These are phyloP conservation scores for Nematodospora valgi DNA, from an alignment of 805 yeast genomes.

Conservation along the genomic window DNA sequence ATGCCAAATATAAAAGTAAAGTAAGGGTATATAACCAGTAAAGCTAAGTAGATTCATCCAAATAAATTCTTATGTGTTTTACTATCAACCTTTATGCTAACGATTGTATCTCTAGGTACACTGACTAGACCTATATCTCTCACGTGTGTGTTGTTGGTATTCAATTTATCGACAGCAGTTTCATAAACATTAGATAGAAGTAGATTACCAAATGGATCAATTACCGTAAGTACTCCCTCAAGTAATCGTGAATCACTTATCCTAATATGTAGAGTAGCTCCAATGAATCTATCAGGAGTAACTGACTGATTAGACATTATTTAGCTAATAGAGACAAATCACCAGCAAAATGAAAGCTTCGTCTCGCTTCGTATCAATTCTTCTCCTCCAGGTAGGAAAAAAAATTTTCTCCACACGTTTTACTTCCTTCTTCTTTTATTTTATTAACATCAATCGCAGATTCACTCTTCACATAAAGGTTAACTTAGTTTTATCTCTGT, in stretches of 20 bases:
- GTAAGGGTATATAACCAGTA: no score
- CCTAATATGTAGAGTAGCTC: slow-evolving; percentile 23
- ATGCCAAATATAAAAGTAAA: no score
- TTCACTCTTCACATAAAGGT: slow-evolving; percentile 26
- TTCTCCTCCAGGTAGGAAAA: background rate
- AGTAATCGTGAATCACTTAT: slow-evolving; percentile 29
- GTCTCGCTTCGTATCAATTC: background rate
- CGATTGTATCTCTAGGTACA: slow-evolving; percentile 42
- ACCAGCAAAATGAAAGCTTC: background rate
- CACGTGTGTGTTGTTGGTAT: slow-evolving; percentile 16
- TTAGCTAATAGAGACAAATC: background rate
- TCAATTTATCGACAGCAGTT: slow-evolving; percentile 24
- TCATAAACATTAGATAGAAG: slow-evolving; percentile 34
- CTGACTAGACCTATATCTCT: slow-evolving; percentile 54
- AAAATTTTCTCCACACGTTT: slow-evolving; percentile 3
- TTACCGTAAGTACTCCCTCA: slow-evolving; percentile 37
- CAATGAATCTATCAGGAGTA: slow-evolving; percentile 26
- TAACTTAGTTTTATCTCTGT: slow-evolving; percentile 10
- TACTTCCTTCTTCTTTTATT: slow-evolving; percentile 5
- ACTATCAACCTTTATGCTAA: slow-evolving; percentile 21
- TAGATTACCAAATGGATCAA: slow-evolving; percentile 43
- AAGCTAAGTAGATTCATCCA: no score
- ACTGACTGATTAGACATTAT: slow-evolving; percentile 1
- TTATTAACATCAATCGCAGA: slow-evolving; percentile 37
- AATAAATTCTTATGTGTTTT: slow-evolving; percentile 13